Evolutionary conservation across 2,329 filamentous ascomycete species (phyloP), one percentile per base, ranked within the genome.

Genomic region (Penicillium verrucosum): DNA sequence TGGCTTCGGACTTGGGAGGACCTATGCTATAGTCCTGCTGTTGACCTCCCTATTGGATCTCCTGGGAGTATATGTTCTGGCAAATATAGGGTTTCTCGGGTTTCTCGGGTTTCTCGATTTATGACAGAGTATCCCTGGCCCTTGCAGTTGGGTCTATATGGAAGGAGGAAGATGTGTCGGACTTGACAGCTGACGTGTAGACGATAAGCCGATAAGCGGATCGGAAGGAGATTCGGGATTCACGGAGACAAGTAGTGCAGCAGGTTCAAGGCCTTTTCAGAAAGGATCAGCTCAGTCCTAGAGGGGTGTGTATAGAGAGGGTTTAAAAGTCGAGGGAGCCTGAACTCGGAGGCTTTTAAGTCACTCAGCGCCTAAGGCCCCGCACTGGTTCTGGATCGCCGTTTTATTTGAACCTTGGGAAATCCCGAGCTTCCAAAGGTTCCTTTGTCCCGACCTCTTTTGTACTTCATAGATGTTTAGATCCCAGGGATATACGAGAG

Each of bases 171-270:
- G 42, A 46, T 18, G 34, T 46, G 37, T 42, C n/a, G 30, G 49
- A 21, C 25, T 38, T 40, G 43, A 50, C 43, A 45, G 43, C 48
- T 56, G 54, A 56, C 54, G 54, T 56, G 41, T 41, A 18, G 47
- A 51, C 53, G 53, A 56, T 56, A 56, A 56, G 54, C 48, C 48
- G 54, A 56, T 52, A 56, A 56, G 54, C 51, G 34, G 43, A 54
- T 48, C 30, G 29, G 38, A 18, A 41, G 41, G 47, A 40, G 41
- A 36, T 25, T 56, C 47, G 53, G 40, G 32, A 55, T 44, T 44
- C 53, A 18, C 52, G 32, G 40, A 42, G 36, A 37, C 21, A 21
- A 21, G 14, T 8, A 30, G 34, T 2, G 16, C 8, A 42, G 18
- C 16, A 11, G 25, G 6, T 41, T n/a, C 11, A 32, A 18, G 27